phyloP scores from a whole-genome alignment of 2,329 filamentous ascomycete genomes.

The Laburnicola sp. region DNA sequence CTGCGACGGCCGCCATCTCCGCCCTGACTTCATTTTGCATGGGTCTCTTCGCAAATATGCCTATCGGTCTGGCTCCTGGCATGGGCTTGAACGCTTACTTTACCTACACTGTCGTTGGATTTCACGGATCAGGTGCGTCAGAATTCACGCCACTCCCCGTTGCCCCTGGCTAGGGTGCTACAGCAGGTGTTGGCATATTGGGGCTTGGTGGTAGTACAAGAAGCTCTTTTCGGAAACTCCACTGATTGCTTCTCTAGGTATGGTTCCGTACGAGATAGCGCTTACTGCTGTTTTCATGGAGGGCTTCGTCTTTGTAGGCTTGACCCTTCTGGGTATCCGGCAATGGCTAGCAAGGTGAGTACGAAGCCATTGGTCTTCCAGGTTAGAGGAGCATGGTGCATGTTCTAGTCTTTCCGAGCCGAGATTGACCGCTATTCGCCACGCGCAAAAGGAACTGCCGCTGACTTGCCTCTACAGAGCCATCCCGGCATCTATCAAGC shows the following conservation, averaged over 20 bases:
- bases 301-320: slow-evolving; percentile 79
- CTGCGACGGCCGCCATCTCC: slow-evolving; percentile 80
- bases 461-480: slow-evolving; percentile 57
- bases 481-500: slow-evolving; percentile 82
- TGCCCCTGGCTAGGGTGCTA: slow-evolving; percentile 15
- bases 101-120: slow-evolving; percentile 77
- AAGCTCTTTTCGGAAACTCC: slow-evolving; percentile 5
- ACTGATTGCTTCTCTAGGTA: slow-evolving; percentile 33
- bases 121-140: slow-evolving; percentile 66
- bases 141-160: slow-evolving; percentile 14
- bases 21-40: slow-evolving; percentile 80
- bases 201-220: slow-evolving; percentile 8
- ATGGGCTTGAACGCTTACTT: slow-evolving; percentile 90
- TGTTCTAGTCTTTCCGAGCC: neutral
- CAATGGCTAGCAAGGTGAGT: slow-evolving; percentile 62
- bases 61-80: slow-evolving; percentile 71
- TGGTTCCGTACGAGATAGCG: slow-evolving; percentile 73
- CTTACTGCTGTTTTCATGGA: slow-evolving; percentile 88
- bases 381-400: neutral
- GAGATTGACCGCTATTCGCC: slow-evolving; percentile 12
- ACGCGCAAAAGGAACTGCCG: slow-evolving; percentile 60
- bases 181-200: slow-evolving; percentile 2
- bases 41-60: slow-evolving; percentile 81
- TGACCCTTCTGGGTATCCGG: slow-evolving; percentile 72
- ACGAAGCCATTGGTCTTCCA: slow-evolving; percentile 48